Conservation (phyloP, 148 eudicot genomes). For the Silene latifolia region DNA sequence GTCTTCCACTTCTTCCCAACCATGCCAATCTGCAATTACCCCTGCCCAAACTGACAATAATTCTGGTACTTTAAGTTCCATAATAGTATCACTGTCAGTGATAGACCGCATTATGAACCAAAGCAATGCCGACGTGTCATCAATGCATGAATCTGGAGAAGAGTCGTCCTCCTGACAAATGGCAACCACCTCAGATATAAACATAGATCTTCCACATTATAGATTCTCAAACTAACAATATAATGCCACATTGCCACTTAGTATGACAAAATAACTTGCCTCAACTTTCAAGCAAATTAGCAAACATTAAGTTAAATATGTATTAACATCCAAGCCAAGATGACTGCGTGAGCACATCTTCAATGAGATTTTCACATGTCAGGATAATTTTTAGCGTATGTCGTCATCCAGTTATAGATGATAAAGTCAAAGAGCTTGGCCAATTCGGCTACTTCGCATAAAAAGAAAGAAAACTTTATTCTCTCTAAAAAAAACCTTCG, state of each 20-base stretch:
- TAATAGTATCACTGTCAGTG: slow-evolving; percentile 28
- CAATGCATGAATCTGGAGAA: slow-evolving; percentile 47
- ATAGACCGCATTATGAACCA: slow-evolving; percentile 50
- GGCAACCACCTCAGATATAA: slow-evolving; percentile 13
- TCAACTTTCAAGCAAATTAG: neutral
- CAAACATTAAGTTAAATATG: neutral
- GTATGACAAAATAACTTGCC: neutral
- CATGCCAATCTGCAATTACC: slow-evolving; percentile 60
- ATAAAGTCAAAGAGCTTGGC: neutral
- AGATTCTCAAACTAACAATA: neutral
- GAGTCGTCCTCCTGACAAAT: slow-evolving; percentile 45
- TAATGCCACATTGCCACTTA: neutral
- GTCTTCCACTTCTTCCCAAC: slow-evolving; percentile 82
- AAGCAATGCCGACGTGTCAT: slow-evolving; percentile 64
- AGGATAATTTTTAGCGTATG: neutral
- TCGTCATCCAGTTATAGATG: neutral
- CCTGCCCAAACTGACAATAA: slow-evolving; percentile 59
- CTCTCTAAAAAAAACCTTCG: too few relatives aligned
- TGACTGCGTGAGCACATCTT: neutral
- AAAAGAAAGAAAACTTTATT: too few relatives aligned
- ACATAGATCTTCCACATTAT: neutral
- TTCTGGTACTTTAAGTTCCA: slow-evolving; percentile 47
- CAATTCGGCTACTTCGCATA: neutral
- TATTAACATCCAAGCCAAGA: too few relatives aligned
- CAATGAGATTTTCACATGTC: neutral